Conservation (phyloP, 352 stramenopile genomes). For the Elongisporangium prolatum region DNA sequence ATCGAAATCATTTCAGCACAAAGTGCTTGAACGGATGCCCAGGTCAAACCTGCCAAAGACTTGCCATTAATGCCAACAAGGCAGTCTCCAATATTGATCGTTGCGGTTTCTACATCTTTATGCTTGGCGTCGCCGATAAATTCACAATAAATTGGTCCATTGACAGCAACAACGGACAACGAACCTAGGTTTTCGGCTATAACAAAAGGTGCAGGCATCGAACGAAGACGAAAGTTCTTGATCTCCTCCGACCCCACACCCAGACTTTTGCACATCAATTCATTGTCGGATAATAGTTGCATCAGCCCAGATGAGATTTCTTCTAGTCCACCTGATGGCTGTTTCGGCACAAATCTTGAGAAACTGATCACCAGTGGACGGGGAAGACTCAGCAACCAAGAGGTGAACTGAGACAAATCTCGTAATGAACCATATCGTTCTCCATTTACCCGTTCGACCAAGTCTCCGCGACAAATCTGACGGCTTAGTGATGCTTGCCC, state of each 20-base stretch:
- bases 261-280: slow-evolving; percentile 22
- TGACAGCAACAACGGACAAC: slow-evolving; percentile 31
- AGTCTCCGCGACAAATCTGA: slow-evolving; percentile 52
- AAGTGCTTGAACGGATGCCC: slow-evolving; percentile 33
- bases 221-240: slow-evolving; percentile 31
- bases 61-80: slow-evolving; percentile 66
- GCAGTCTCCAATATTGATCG: slow-evolving; percentile 33
- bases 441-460: slow-evolving; percentile 73
- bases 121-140: slow-evolving; percentile 1
- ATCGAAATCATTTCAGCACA: slow-evolving; percentile 24
- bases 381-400: slow-evolving; percentile 54
- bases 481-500: slow-evolving; percentile 71
- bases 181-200: slow-evolving; percentile 29
- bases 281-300: slow-evolving; percentile 14
- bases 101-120: slow-evolving; percentile 2
- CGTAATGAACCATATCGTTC: slow-evolving; percentile 50
- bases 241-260: slow-evolving; percentile 5
- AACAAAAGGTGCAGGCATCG: slow-evolving; percentile 35
- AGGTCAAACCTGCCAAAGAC: slow-evolving; percentile 35
- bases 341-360: slow-evolving; percentile 16
- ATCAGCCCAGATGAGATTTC: slow-evolving; percentile 8
- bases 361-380: slow-evolving; percentile 67
- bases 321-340: slow-evolving; percentile 1
- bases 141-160: slow-evolving; percentile 33
- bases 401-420: slow-evolving; percentile 81